Evolutionary conservation across 208 protist genomes (phyloP).

Genomic region (Leishmania lainsoni): DNA sequence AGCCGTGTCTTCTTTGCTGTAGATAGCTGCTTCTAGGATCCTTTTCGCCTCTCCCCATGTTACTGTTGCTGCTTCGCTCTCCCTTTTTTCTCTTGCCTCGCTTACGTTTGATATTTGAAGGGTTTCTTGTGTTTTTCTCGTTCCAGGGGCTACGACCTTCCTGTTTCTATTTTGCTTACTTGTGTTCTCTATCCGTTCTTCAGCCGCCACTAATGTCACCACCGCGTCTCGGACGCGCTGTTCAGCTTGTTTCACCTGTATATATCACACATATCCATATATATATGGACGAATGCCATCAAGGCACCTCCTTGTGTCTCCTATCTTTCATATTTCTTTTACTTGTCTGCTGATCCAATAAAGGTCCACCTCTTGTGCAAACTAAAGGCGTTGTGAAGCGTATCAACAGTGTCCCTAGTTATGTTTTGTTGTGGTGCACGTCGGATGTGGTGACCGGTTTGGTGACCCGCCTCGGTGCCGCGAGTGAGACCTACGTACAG

Average conservation of each 20-base stretch:
- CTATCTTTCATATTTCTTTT: background rate
- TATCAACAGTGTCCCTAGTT: background rate
- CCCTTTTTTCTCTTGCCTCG: background rate
- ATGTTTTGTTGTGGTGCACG: background rate
- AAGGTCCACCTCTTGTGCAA: background rate
- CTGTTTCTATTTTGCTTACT: background rate
- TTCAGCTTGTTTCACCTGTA: background rate
- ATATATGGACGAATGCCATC: background rate
- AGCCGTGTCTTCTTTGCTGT: background rate
- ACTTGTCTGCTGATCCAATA: background rate
- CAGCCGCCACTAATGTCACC: background rate
- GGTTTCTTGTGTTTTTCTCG: background rate
- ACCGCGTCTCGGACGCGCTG: background rate
- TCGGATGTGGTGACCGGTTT: background rate
- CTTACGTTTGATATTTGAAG: background rate
- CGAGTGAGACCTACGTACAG: too few relatives aligned
- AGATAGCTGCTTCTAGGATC: background rate
- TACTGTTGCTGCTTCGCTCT: background rate
- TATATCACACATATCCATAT: background rate
- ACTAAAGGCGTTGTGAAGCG: background rate
- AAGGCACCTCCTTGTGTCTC: background rate
- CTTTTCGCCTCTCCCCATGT: background rate
- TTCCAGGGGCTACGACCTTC: background rate
- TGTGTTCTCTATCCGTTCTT: background rate
- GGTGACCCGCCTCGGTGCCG: background rate